These are phyloP conservation scores for Coprinellus aureogranulatus DNA, from an alignment of 768 basidiomycete genomes.

Conservation along the genomic window DNA sequence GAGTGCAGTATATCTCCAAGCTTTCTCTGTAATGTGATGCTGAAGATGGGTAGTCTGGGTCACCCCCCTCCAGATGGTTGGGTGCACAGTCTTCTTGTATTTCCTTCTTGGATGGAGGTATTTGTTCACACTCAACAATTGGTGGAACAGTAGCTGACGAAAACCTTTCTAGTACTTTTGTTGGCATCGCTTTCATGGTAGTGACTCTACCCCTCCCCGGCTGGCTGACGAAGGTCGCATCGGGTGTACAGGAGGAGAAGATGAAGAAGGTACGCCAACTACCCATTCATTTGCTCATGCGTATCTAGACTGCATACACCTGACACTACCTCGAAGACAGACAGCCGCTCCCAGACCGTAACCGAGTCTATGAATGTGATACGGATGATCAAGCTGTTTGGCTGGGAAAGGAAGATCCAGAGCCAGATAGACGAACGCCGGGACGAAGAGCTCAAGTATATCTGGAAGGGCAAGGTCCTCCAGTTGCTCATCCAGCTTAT, in stretches of 20 bases:
- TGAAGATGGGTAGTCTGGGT: constrained; percentile 26
- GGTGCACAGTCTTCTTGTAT: constrained; percentile 45
- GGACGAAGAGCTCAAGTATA: constrained; percentile 58
- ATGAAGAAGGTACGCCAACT: constrained; percentile 56
- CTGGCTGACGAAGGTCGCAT: constrained; percentile 35
- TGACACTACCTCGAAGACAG: constrained; percentile 33
- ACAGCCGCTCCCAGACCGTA: constrained; percentile 59
- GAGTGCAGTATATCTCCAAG: not conserved
- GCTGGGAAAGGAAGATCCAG: constrained; percentile 60
- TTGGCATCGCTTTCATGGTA: constrained; percentile 6
- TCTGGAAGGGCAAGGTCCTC: constrained; percentile 45
- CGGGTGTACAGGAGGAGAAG: constrained; percentile 50
- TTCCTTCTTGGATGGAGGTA: constrained; percentile 47
- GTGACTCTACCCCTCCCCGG: constrained; percentile 23
- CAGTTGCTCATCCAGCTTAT: constrained; percentile 43
- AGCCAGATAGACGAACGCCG: constrained; percentile 53
- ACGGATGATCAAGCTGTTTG: constrained; percentile 75
- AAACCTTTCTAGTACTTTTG: constrained; percentile 5
- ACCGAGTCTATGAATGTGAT: constrained; percentile 65
- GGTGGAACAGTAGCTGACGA: not conserved
- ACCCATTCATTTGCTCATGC: constrained; percentile 43
- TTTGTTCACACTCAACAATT: not conserved
- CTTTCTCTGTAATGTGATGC: not conserved
- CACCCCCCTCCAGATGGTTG: constrained; percentile 40
- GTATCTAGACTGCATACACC: constrained; percentile 42